phyloP scores from a whole-genome alignment of 345 rosid genomes.

The Ceriops zippeliana region DNA sequence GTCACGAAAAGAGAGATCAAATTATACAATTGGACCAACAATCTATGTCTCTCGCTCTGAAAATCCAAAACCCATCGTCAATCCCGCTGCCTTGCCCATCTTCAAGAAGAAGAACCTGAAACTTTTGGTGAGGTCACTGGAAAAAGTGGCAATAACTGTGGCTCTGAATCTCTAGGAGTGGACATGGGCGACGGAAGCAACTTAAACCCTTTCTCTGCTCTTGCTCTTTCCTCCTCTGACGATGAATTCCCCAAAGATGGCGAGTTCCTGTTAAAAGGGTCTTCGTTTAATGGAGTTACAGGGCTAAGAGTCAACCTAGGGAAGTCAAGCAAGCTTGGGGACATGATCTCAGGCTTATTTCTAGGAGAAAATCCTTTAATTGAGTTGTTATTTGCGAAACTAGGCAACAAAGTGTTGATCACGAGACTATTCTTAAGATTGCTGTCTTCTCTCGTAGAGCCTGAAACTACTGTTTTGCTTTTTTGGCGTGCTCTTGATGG shows the following conservation, averaged over 20 bases:
- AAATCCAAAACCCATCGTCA: slow-evolving; percentile 12
- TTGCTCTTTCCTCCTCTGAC: slow-evolving; percentile 29
- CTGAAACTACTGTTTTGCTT: slow-evolving; percentile 60
- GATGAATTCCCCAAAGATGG: slow-evolving; percentile 48
- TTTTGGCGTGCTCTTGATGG: slow-evolving; percentile 48
- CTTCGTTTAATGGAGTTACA: slow-evolving; percentile 80
- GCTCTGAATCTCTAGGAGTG: slow-evolving; percentile 31
- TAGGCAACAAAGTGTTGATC: slow-evolving; percentile 72
- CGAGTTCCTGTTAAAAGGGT: slow-evolving; percentile 61
- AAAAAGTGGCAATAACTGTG: slow-evolving; percentile 36
- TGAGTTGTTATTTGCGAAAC: slow-evolving; percentile 16
- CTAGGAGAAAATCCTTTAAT: slow-evolving; percentile 54
- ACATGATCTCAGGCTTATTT: slow-evolving; percentile 59
- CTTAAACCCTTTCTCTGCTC: slow-evolving; percentile 39
- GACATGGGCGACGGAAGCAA: slow-evolving; percentile 40
- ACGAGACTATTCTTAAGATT: slow-evolving; percentile 76
- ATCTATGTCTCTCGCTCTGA: slow-evolving; percentile 16
- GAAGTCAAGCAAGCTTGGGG: slow-evolving; percentile 91
- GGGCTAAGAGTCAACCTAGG: slow-evolving; percentile 82
- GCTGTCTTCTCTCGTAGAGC: slow-evolving; percentile 86
- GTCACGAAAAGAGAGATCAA: slow-evolving; percentile 30
- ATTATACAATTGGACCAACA: slow-evolving; percentile 43
- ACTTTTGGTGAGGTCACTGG: slow-evolving; percentile 34
- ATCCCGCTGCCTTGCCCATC: background rate
- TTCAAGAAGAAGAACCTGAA: slow-evolving; percentile 22